Evolutionary conservation across 768 basidiomycete genomes (phyloP), one percentile per base, ranked within the genome.

Genomic region (Botryobasidium botryosum): DNA sequence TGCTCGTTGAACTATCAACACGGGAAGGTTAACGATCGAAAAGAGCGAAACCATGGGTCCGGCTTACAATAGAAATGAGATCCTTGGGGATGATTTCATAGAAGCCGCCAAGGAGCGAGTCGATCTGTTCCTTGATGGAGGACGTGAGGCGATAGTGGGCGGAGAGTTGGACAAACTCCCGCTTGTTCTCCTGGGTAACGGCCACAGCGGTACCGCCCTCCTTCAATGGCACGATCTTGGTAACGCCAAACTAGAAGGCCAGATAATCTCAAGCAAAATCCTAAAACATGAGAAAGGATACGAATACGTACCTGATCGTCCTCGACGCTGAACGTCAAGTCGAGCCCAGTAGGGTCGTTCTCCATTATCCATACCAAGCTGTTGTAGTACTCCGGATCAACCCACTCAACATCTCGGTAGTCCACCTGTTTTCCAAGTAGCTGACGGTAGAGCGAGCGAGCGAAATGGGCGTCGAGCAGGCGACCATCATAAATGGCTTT

Each of bases 81-180:
- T 96, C 87, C 61, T 91, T 90, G 13, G 94, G 94, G 50, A 97
- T 87, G 59, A 99, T 86, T 62, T 96, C 92, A 61, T 92, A 90
- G 67, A 99, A 94, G 1, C 94, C 94, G 40, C 70, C 70, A 1
- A 86, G 72, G 40, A 97, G 69, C 43, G 80, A 79, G 61, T 90
- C 82, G 46, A 96, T 88, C 62, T 99, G 94, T 5, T 94, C 81
- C 59, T 85, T 84, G 66, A 96, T 96, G 4, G 90, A 92, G 42
- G 81, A 82, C 55, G 85, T 81, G 12, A 99, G 67, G 12, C 91
- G 77, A 59, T 94, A 92, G 55, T 91, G 85, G 23, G 91, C 91
- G 6, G 92, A 88, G 28, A 91, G 68, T 55, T 92, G 85, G 35
- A 96, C 90, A 58, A 94, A 99, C 61, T 99, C 94, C 49, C 77